phyloP scores from a whole-genome alignment of 2,329 filamentous ascomycete genomes.

The Fusarium albosuccineum region DNA sequence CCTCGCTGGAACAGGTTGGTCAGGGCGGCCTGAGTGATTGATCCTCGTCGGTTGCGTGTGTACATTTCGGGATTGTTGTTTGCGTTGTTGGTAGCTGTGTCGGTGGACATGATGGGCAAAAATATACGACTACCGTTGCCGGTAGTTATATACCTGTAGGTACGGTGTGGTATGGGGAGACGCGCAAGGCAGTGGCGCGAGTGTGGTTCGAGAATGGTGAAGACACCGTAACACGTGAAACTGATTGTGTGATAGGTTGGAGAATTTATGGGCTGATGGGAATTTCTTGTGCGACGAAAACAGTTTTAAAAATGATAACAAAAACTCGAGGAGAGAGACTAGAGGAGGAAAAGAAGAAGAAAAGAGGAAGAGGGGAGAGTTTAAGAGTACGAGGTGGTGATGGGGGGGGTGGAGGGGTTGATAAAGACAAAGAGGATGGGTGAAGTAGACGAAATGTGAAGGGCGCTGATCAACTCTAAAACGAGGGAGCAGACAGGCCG shows the following conservation, averaged over 20 bases:
- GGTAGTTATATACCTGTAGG: slow-evolving; percentile 47
- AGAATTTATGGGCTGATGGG: slow-evolving; percentile 39
- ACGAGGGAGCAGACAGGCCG: slow-evolving; percentile 38
- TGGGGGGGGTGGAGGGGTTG: slow-evolving; percentile 39
- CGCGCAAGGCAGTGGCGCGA: slow-evolving; percentile 41
- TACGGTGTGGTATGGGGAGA: slow-evolving; percentile 44
- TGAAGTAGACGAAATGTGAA: slow-evolving; percentile 34
- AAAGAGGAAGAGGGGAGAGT: slow-evolving; percentile 22
- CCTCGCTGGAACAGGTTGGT: slow-evolving; percentile 71
- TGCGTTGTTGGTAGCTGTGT: slow-evolving; percentile 49
- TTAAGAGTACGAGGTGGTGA: slow-evolving; percentile 22
- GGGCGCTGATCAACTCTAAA: slow-evolving; percentile 48
- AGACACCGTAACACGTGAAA: slow-evolving; percentile 44
- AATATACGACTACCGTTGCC: slow-evolving; percentile 33
- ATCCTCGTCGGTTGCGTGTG: slow-evolving; percentile 67
- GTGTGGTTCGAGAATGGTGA: slow-evolving; percentile 46
- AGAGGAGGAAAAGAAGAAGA: slow-evolving; percentile 15
- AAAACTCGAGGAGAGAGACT: slow-evolving; percentile 26
- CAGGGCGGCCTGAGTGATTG: slow-evolving; percentile 68
- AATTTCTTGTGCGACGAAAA: slow-evolving; percentile 12
- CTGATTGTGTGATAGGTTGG: slow-evolving; percentile 37
- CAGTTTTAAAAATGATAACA: slow-evolving; percentile 20
- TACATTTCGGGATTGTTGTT: slow-evolving; percentile 52
- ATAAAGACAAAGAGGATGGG: slow-evolving; percentile 39
- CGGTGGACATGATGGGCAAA: slow-evolving; percentile 51